phyloP scores from a whole-genome alignment of 371 early-diverging fungal genomes.

The Mortierella sp. region DNA sequence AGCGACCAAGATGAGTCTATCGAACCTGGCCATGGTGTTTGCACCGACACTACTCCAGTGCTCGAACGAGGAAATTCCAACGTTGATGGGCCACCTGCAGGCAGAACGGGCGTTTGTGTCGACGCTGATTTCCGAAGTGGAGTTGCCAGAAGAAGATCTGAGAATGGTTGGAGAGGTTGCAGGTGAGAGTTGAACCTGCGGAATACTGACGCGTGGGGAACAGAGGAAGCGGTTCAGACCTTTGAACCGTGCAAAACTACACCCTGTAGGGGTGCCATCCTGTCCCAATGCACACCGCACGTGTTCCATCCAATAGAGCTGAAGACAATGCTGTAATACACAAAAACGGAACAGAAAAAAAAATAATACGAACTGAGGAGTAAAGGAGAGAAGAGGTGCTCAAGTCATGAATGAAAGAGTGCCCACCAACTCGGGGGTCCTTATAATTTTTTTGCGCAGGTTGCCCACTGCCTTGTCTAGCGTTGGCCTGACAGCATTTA shows the following conservation, averaged over 20 bases:
- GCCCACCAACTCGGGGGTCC: too few relatives aligned
- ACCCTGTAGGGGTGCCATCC: too few relatives aligned
- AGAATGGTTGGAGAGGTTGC: slow-evolving; percentile 38
- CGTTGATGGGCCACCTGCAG: slow-evolving; percentile 50
- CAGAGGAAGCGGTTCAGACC: neutral
- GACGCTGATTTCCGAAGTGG: slow-evolving; percentile 45
- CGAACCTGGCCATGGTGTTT: slow-evolving; percentile 97
- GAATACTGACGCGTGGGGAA: neutral
- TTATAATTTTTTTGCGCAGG: too few relatives aligned
- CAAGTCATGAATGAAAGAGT: neutral
- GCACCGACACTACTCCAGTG: slow-evolving; percentile 94
- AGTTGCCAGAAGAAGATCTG: slow-evolving; percentile 40
- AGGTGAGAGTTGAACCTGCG: slow-evolving; percentile 1
- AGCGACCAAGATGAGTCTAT: slow-evolving; percentile 87
- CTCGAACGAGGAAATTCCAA: slow-evolving; percentile 62
- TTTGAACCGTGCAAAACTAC: too few relatives aligned
- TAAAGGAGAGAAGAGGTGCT: neutral
- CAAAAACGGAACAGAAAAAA: too few relatives aligned
- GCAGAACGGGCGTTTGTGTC: slow-evolving; percentile 48
- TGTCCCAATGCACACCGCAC: too few relatives aligned
- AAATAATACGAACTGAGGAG: too few relatives aligned
- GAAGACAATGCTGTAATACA: too few relatives aligned
- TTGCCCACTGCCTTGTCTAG: too few relatives aligned
- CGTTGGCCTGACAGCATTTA: too few relatives aligned
- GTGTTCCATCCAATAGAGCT: too few relatives aligned